These are phyloP conservation scores for Kurtzmaniella quercitrusa DNA, from an alignment of 1,139 yeast genomes.

Conservation along the genomic window DNA sequence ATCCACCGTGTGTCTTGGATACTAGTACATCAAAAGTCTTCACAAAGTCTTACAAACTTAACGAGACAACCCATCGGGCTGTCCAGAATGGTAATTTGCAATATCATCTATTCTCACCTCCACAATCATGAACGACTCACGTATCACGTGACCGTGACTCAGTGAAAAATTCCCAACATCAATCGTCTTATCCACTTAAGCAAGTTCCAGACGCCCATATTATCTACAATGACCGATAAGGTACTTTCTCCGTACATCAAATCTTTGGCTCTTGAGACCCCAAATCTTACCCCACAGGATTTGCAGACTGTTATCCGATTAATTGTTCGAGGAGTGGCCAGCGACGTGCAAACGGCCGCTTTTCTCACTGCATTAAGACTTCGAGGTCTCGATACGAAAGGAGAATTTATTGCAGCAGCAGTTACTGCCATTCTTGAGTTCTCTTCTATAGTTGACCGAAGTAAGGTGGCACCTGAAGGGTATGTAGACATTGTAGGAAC, in stretches of 20 bases:
- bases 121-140: background rate
- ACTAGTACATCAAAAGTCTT: too few relatives aligned
- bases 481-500: slow-evolving; percentile 93
- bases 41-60: too few relatives aligned
- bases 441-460: slow-evolving; percentile 47
- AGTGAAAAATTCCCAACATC: background rate
- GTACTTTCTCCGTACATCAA: slow-evolving; percentile 60
- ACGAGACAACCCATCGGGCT: too few relatives aligned
- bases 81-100: too few relatives aligned
- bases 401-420: slow-evolving; percentile 82
- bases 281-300: slow-evolving; percentile 56
- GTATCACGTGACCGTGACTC: background rate
- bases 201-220: background rate
- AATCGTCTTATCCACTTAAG: background rate
- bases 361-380: slow-evolving; percentile 74
- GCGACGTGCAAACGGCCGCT: slow-evolving; percentile 72
- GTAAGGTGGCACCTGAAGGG: slow-evolving; percentile 44
- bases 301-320: slow-evolving; percentile 55
- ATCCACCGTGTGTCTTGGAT: too few relatives aligned
- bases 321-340: slow-evolving; percentile 55
- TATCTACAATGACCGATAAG: slow-evolving; percentile 13
- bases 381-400: slow-evolving; percentile 74
- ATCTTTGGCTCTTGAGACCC: slow-evolving; percentile 55
- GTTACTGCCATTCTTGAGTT: slow-evolving; percentile 65
- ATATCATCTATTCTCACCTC: background rate